These are phyloP conservation scores for Talaromyces sp. DNA, from an alignment of 2,329 filamentous ascomycete genomes.

Conservation along the genomic window DNA sequence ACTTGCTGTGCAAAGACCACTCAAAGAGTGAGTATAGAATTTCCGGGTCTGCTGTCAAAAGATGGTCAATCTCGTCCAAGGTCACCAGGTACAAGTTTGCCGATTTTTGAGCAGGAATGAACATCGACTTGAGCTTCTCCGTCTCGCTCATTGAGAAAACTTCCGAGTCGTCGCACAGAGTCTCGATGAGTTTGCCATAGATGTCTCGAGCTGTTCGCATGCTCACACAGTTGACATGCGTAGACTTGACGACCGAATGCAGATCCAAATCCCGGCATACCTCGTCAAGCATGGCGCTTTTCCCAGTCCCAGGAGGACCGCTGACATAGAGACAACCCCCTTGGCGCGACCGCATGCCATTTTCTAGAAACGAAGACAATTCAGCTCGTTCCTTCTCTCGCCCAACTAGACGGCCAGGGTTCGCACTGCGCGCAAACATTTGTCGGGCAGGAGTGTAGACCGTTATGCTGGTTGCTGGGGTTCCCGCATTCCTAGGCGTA, in stretches of 20 bases:
- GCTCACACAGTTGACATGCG: slow-evolving; percentile 95
- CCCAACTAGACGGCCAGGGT: slow-evolving; percentile 70
- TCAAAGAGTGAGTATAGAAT: slow-evolving; percentile 93
- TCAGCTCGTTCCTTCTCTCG: slow-evolving; percentile 66
- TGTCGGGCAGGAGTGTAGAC: slow-evolving; percentile 85
- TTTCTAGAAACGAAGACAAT: slow-evolving; percentile 64
- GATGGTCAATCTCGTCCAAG: slow-evolving; percentile 91
- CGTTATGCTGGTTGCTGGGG: slow-evolving; percentile 61
- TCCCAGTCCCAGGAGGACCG: slow-evolving; percentile 91
- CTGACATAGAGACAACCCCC: slow-evolving; percentile 91
- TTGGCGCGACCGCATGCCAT: slow-evolving; percentile 55
- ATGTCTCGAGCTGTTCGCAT: slow-evolving; percentile 84
- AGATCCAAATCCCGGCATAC: slow-evolving; percentile 60
- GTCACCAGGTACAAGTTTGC: slow-evolving; percentile 69
- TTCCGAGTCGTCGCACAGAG: slow-evolving; percentile 60
- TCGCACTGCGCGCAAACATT: slow-evolving; percentile 75
- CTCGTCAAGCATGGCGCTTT: slow-evolving; percentile 87
- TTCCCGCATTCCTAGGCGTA: slow-evolving; percentile 71
- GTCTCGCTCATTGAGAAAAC: slow-evolving; percentile 64
- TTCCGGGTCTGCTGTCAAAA: slow-evolving; percentile 82
- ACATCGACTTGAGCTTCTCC: slow-evolving; percentile 64
- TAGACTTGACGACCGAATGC: slow-evolving; percentile 55
- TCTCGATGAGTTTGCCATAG: slow-evolving; percentile 71
- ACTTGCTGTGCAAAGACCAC: slow-evolving; percentile 81
- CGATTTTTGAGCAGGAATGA: slow-evolving; percentile 58